Evolutionary conservation across 164 flowering plant species (phyloP).

Genomic region (Kingdonia uniflora): DNA sequence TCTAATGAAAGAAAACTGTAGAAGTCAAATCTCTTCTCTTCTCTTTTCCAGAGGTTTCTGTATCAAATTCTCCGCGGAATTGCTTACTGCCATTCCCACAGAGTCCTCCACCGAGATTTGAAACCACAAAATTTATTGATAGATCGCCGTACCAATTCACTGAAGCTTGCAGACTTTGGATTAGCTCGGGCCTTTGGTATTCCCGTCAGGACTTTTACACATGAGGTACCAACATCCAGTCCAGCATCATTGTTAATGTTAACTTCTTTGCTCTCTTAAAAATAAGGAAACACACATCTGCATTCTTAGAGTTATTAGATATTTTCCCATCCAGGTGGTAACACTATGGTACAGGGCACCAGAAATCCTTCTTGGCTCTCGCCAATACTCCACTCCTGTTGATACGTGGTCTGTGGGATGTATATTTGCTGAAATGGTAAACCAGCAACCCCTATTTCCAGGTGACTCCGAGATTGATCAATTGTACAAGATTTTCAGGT

Average conservation of each 20-base stretch:
- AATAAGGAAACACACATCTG: background rate
- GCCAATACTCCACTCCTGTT: slow-evolving; percentile 94
- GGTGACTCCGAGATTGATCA: slow-evolving; percentile 99
- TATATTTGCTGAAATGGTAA: slow-evolving; percentile 99
- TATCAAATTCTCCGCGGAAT: slow-evolving; percentile 93
- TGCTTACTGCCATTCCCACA: slow-evolving; percentile 89
- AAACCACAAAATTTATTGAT: slow-evolving; percentile 93
- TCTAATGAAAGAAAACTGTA: too few relatives aligned
- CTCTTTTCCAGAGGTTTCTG: slow-evolving; percentile 54
- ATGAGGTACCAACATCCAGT: slow-evolving; percentile 47
- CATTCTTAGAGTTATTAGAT: background rate
- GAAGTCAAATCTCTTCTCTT: background rate
- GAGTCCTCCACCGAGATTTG: slow-evolving; percentile 88
- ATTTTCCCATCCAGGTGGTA: slow-evolving; percentile 53
- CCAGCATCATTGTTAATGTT: background rate
- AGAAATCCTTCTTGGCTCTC: slow-evolving; percentile 92
- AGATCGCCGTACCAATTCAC: slow-evolving; percentile 75
- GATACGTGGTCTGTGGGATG: slow-evolving; percentile 99
- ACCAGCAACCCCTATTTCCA: slow-evolving; percentile 80
- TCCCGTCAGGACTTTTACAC: slow-evolving; percentile 92
- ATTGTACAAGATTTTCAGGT: slow-evolving; percentile 95
- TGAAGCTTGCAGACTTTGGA: slow-evolving; percentile 96
- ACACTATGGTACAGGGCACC: slow-evolving; percentile 99
- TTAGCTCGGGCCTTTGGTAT: slow-evolving; percentile 96
- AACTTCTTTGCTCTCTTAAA: background rate